These are phyloP conservation scores for Zygosaccharomyces siamensis DNA, from an alignment of 805 yeast species.

Conservation along the genomic window DNA sequence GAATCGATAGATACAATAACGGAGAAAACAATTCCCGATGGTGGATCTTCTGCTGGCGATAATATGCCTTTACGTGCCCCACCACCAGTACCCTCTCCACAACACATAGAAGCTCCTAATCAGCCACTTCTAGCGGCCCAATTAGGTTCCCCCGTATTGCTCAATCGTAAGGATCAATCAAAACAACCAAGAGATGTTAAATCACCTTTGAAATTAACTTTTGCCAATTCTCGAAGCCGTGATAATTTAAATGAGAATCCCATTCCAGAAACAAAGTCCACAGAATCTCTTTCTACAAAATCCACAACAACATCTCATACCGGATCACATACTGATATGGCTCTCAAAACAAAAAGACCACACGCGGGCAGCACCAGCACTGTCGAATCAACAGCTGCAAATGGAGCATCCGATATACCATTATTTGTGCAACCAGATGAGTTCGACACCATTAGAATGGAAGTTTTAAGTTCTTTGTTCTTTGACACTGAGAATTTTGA, in stretches of 20 bases:
- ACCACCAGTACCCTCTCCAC: slow-evolving; percentile 12
- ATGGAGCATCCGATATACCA: slow-evolving; percentile 36
- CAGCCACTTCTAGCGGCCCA: slow-evolving; percentile 5
- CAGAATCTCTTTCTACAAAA: slow-evolving; percentile 9
- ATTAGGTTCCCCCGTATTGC: slow-evolving; percentile 24
- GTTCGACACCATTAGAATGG: slow-evolving; percentile 46
- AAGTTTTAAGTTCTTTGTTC: slow-evolving; percentile 46
- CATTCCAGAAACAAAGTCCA: not conserved
- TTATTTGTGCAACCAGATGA: slow-evolving; percentile 58
- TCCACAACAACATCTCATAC: slow-evolving; percentile 9
- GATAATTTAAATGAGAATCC: not conserved
- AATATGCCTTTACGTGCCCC: slow-evolving; percentile 13
- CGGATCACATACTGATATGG: slow-evolving; percentile 2
- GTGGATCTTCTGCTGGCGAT: not conserved
- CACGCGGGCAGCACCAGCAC: slow-evolving; percentile 14
- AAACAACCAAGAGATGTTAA: slow-evolving; percentile 2
- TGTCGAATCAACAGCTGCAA: slow-evolving; percentile 9
- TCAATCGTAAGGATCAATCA: slow-evolving; percentile 12
- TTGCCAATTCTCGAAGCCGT: slow-evolving; percentile 1
- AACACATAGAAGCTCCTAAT: slow-evolving; percentile 7
- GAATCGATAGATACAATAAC: slow-evolving; percentile 4
- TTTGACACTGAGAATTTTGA: slow-evolving; percentile 42
- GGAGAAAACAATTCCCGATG: not conserved
- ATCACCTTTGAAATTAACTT: slow-evolving; percentile 4
- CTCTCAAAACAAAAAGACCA: slow-evolving; percentile 6